Conservation (phyloP, 208 protist species). For the Naegleria gruberi region DNA sequence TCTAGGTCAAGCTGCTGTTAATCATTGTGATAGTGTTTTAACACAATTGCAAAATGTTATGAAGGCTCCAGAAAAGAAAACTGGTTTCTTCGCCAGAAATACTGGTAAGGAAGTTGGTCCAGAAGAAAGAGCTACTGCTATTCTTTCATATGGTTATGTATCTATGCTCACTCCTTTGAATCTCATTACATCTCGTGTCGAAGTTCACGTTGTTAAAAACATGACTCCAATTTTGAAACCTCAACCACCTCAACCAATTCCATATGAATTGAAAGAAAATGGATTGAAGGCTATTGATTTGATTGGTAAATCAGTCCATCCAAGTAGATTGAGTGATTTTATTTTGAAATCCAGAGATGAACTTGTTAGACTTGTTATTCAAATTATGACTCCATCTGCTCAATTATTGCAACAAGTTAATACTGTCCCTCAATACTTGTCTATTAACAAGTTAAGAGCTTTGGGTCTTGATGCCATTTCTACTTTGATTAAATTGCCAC, state of each 20-base stretch:
- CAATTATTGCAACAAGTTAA: not conserved
- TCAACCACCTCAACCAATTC: not conserved
- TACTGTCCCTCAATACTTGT: not conserved
- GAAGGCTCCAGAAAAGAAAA: not conserved
- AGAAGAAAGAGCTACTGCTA: not conserved
- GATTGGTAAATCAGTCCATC: slow-evolving; percentile 3
- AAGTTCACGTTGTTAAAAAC: slow-evolving; percentile 10
- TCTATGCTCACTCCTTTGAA: not conserved
- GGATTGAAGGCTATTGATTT: slow-evolving; percentile 4
- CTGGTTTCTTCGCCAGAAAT: not conserved
- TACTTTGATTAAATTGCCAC: slow-evolving; percentile 8
- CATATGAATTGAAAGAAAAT: slow-evolving; percentile 3
- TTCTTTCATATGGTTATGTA: slow-evolving; percentile 12
- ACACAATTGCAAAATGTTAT: not conserved
- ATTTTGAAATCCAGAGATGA: not conserved
- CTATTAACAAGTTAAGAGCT: not conserved
- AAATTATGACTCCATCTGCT: not conserved
- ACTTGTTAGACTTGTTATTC: not conserved
- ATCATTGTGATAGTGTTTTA: not conserved
- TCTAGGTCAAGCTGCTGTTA: not conserved
- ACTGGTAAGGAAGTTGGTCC: not conserved
- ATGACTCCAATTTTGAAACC: not conserved
- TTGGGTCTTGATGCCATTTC: not conserved
- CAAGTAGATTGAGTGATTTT: not conserved
- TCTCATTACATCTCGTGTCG: slow-evolving; percentile 5